Conservation (phyloP, 2,329 filamentous ascomycete genomes). For the Xylaria sp. region DNA sequence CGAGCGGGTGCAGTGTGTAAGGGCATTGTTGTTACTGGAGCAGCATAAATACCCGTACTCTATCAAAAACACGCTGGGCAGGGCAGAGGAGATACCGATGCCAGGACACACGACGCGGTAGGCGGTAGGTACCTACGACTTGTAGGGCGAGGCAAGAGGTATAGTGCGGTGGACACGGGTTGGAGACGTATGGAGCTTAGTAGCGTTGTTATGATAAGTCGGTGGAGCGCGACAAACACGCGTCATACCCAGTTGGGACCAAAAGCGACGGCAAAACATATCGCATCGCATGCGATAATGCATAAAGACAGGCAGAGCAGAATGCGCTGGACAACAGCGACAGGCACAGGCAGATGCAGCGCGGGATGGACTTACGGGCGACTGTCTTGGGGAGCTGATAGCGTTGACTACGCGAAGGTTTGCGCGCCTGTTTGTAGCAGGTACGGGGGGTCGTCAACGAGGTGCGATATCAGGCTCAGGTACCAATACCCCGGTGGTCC, state of each 20-base stretch:
- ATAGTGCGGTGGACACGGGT: constrained; percentile 8
- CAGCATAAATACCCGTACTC: not conserved
- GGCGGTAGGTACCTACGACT: not conserved
- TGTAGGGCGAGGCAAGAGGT: constrained; percentile 3
- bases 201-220: constrained; percentile 14
- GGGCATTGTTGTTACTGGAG: not conserved
- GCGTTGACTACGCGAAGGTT: not conserved
- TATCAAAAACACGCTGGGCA: not conserved
- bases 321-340: not conserved
- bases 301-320: not conserved
- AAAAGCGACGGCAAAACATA: not conserved
- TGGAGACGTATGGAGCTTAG: constrained; percentile 8
- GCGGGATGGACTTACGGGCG: constrained; percentile 10
- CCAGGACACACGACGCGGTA: constrained; percentile 11
- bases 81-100: not conserved
- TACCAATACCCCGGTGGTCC: constrained; percentile 1
- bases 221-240: constrained; percentile 16
- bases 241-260: constrained; percentile 13
- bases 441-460: constrained; percentile 2
- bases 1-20: not conserved
- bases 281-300: not conserved
- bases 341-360: not conserved
- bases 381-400: not conserved
- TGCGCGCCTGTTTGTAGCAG: constrained; percentile 1
- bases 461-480: constrained; percentile 1